Conservation (phyloP, 805 yeast species). For the Yamadazyma sp. region DNA sequence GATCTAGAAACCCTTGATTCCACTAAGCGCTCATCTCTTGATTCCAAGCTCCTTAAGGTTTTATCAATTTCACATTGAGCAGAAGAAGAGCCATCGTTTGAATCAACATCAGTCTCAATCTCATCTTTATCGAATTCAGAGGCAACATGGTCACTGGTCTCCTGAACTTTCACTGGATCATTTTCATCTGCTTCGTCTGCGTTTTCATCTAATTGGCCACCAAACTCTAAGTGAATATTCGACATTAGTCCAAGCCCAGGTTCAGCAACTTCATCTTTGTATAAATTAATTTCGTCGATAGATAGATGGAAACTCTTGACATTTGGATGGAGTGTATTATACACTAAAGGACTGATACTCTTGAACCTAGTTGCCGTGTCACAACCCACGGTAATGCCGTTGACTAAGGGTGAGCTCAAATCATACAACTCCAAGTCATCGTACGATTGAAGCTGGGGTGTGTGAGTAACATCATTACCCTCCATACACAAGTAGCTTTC, state of each 20-base stretch:
- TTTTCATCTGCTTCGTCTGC: no score
- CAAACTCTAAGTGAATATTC: constrained; percentile 5
- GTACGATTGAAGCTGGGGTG: constrained; percentile 14
- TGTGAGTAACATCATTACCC: constrained; percentile 6
- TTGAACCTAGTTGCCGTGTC: constrained; percentile 16
- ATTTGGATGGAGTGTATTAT: constrained; percentile 6
- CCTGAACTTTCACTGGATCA: no score
- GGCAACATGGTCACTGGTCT: no score
- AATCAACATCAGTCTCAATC: no score
- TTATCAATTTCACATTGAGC: constrained; percentile 9
- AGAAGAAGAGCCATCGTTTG: no score
- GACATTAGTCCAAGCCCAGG: constrained; percentile 6
- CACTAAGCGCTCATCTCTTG: background rate
- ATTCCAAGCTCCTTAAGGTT: constrained; percentile 7
- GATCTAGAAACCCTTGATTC: background rate
- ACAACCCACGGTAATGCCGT: constrained; percentile 33
- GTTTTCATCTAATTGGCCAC: no score
- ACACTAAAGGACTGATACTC: constrained; percentile 12
- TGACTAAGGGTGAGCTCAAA: constrained; percentile 31
- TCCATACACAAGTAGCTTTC: constrained; percentile 31
- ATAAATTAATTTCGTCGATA: constrained; percentile 15
- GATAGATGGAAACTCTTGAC: constrained; percentile 16
- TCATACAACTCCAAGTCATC: constrained; percentile 26
- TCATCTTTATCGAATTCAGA: no score
- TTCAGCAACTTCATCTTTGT: constrained; percentile 4